Evolutionary conservation across 257 asterid genomes (phyloP).

Genomic region (Craterostigma plantagineum): DNA sequence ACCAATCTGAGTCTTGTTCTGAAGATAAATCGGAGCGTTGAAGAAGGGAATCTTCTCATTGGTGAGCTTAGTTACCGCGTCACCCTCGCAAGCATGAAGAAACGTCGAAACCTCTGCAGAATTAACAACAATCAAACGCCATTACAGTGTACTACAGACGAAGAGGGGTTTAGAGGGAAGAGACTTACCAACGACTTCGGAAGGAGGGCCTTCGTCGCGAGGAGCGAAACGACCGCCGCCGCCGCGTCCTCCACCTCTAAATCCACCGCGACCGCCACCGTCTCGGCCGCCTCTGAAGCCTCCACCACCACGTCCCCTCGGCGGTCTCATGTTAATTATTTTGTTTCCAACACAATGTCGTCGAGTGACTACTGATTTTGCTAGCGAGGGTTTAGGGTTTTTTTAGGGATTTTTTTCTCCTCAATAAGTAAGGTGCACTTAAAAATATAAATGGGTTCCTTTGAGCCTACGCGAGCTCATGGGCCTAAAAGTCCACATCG

Average conservation of each 20-base stretch:
- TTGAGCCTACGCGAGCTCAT: too few species aligned
- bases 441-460: too few species aligned
- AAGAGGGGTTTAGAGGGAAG: background rate
- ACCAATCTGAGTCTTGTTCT: conserved; percentile 89
- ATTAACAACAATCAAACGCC: background rate
- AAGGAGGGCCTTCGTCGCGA: conserved; percentile 70
- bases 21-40: conserved; percentile 86
- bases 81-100: conserved; percentile 85
- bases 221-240: conserved; percentile 27
- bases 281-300: conserved; percentile 35
- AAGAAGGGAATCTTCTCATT: conserved; percentile 85
- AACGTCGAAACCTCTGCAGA: conserved; percentile 71
- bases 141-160: background rate
- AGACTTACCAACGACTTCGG: conserved; percentile 48
- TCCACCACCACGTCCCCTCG: conserved; percentile 82
- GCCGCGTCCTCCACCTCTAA: conserved; percentile 18
- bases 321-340: conserved; percentile 54
- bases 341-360: background rate
- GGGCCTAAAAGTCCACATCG: too few species aligned
- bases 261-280: conserved; percentile 10
- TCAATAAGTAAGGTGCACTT: too few species aligned
- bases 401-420: too few species aligned
- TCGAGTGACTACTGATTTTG: too few species aligned
- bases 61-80: conserved; percentile 77
- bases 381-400: too few species aligned